These are phyloP conservation scores for Phlegmacium glaucopus DNA, from an alignment of 768 basidiomycete genomes.

Conservation along the genomic window DNA sequence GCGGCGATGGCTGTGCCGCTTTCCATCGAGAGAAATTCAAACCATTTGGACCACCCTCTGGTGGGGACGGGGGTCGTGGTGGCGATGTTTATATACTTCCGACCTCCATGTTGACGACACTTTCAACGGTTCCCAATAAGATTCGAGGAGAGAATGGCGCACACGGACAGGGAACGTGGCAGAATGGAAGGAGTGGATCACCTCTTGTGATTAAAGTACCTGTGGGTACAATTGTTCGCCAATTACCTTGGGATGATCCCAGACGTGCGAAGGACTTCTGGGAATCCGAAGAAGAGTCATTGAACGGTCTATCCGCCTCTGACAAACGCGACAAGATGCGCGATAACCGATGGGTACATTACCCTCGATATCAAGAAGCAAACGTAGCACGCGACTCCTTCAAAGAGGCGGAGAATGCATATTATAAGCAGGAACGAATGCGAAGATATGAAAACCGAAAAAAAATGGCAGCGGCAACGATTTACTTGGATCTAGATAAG, in stretches of 20 bases:
- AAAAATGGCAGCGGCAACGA: constrained; percentile 37
- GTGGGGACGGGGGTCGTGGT: constrained; percentile 88
- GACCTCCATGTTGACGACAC: constrained; percentile 71
- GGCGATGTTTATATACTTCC: constrained; percentile 86
- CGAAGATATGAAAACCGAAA: constrained; percentile 44
- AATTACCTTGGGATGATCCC: constrained; percentile 65
- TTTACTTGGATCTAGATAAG: constrained; percentile 63
- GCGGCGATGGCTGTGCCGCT: constrained; percentile 89
- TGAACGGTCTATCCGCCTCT: constrained; percentile 42
- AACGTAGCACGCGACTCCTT: constrained; percentile 66
- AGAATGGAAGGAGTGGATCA: constrained; percentile 71
- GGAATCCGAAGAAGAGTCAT: constrained; percentile 65
- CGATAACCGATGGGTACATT: constrained; percentile 75
- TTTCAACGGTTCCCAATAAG: constrained; percentile 68
- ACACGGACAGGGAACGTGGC: constrained; percentile 83
- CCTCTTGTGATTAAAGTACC: constrained; percentile 82
- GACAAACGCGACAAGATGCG: constrained; percentile 59
- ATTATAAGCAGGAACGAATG: constrained; percentile 62
- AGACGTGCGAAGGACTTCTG: constrained; percentile 64
- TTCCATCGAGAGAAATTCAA: constrained; percentile 90
- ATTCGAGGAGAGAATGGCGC: constrained; percentile 64
- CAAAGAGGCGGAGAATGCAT: constrained; percentile 61
- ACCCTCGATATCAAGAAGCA: constrained; percentile 60
- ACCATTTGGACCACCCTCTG: constrained; percentile 85
- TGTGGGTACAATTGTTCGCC: constrained; percentile 83